Conservation (phyloP, 108 stramenopile species). For the Fragilariopsis cylindrus region DNA sequence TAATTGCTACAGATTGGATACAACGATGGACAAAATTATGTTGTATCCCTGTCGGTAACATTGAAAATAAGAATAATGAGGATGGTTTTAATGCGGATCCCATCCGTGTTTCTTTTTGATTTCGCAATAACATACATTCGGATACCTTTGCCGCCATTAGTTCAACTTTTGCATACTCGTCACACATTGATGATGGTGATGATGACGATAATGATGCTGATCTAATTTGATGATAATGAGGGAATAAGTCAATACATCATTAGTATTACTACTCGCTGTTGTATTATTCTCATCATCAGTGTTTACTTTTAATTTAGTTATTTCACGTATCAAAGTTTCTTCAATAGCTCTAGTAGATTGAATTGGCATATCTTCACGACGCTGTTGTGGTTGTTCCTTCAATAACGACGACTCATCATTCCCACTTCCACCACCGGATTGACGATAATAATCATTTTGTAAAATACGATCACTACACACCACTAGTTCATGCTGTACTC, state of each 20-base stretch:
- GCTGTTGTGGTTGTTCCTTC: not conserved
- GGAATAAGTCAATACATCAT: not conserved
- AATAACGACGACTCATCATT: not conserved
- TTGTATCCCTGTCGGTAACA: not conserved
- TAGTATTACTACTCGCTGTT: not conserved
- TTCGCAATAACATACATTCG: not conserved
- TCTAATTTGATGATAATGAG: not conserved
- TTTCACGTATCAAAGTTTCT: not conserved
- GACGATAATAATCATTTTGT: not conserved
- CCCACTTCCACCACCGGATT: not conserved
- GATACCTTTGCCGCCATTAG: not conserved
- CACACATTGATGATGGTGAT: not conserved
- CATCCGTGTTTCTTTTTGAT: not conserved
- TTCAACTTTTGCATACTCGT: not conserved
- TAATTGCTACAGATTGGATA: not conserved
- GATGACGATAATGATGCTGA: not conserved
- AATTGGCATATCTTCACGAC: constrained; percentile 1
- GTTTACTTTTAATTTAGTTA: not conserved
- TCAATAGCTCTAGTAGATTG: not conserved
- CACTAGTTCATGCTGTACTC: constrained; percentile 2
- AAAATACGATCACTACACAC: constrained; percentile 1
- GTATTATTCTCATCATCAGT: not conserved
- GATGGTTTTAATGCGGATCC: not conserved
- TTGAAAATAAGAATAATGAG: not conserved
- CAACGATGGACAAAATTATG: not conserved